Percentiles rank a stretch among this genome's conserved stretches.
Evolutionary conservation across 345 rosid species (phyloP).

Genomic region (Gossypium rotundifolium): DNA sequence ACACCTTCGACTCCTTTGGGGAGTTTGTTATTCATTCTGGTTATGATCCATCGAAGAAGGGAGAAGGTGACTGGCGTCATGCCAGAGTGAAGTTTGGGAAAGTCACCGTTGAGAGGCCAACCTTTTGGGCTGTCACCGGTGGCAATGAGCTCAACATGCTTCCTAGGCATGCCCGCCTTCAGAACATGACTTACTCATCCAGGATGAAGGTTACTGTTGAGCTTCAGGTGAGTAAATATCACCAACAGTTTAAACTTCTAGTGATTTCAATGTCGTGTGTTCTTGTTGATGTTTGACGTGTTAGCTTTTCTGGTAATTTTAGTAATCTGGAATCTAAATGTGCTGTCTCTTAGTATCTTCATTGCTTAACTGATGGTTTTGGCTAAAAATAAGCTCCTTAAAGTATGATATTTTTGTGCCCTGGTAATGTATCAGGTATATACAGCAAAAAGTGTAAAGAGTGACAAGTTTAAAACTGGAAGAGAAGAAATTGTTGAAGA

Average conservation of each 20-base stretch:
- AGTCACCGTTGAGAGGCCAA: constrained; percentile 52
- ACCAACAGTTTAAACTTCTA: no score
- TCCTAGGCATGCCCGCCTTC: constrained; percentile 81
- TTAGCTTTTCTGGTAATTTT: neutral
- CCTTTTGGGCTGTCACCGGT: constrained; percentile 35
- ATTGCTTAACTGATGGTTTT: neutral
- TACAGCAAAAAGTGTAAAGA: constrained; percentile 32
- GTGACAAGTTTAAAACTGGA: constrained; percentile 88
- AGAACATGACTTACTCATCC: constrained; percentile 84
- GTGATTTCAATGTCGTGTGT: neutral
- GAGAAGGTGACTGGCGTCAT: constrained; percentile 53
- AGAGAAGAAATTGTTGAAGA: constrained; percentile 43
- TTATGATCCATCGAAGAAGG: constrained; percentile 62
- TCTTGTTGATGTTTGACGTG: neutral
- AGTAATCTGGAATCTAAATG: neutral
- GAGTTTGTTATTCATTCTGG: constrained; percentile 62
- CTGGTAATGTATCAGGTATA: constrained; percentile 45
- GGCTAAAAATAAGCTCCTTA: neutral
- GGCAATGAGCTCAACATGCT: constrained; percentile 39
- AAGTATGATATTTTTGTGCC: constrained; percentile 1
- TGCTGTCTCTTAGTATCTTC: neutral
- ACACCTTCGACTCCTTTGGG: constrained; percentile 54
- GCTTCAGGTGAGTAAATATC: constrained; percentile 50
- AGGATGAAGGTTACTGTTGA: constrained; percentile 57
- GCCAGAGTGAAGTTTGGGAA: constrained; percentile 61